Evolutionary conservation across 2,329 filamentous ascomycete genomes (phyloP).

Genomic region (Phialophora chinensis): DNA sequence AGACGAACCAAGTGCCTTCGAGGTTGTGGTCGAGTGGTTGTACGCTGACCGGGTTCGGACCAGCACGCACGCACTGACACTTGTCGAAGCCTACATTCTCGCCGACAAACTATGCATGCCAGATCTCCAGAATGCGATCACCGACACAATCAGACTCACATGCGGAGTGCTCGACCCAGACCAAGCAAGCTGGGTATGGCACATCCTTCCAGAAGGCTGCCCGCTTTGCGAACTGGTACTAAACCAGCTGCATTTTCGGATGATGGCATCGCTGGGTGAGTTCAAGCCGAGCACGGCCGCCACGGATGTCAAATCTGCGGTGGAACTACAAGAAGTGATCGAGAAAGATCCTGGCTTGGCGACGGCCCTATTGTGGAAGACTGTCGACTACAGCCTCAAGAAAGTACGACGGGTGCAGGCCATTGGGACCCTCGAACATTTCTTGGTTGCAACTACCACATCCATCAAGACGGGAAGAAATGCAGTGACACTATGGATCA

Average conservation of each 20-base stretch:
- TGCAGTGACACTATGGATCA: background rate
- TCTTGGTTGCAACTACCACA: background rate
- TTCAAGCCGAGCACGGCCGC: background rate
- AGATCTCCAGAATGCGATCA: conserved; percentile 20
- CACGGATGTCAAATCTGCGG: background rate
- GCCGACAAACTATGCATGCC: conserved; percentile 22
- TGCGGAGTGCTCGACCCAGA: too few species aligned
- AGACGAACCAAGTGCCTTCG: conserved; percentile 21
- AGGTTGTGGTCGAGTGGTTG: conserved; percentile 25
- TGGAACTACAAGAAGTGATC: background rate
- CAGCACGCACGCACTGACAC: background rate
- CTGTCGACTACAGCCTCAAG: background rate
- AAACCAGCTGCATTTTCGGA: background rate
- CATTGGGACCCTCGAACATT: background rate
- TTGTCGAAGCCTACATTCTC: conserved; percentile 15
- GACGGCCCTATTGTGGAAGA: background rate
- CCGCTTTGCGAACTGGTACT: background rate
- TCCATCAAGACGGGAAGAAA: background rate
- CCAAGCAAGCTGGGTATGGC: background rate
- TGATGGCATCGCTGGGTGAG: background rate
- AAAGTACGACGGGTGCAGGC: background rate
- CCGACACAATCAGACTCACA: background rate
- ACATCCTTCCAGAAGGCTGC: background rate
- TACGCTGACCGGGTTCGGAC: conserved; percentile 6
- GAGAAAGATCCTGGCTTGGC: background rate